Base-by-base conservation (phyloP, 805 yeast species). In the Saccharomyces eubayanus region DNA sequence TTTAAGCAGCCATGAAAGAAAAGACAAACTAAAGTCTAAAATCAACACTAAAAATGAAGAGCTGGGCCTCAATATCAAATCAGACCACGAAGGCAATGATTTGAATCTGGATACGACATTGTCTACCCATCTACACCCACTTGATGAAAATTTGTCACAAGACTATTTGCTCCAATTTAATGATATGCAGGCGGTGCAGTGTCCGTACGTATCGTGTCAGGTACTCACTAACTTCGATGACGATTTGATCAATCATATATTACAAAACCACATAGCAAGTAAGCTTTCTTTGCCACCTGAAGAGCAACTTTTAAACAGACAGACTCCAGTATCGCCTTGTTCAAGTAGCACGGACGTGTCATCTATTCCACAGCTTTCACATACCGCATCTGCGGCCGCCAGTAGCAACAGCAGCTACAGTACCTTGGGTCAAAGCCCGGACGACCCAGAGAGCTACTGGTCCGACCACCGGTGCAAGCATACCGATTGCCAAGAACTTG, bases 1-100 rank as follows among this genome's bases (percentile, higher is more conserved):
- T 65, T 80, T 78, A 63, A 77, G 74, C 49, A 79, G 85, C 1
- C 88, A 83, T 64, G 76, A 76, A 20, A 70, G 69, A 41, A 55
- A 51, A 28, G 52, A 36, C 43, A 54, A 9, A 50, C 48, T 36
- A 27, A 51, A 29, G 49, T 36, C 28, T 10, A 46, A 24, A 51
- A 48, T 24, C 40, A 12, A 28, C 29, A 11, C 14, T 36, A 51
- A 6, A n/a, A 28, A 27, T 31, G 49, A 28, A 46, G 45, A 46
- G 30, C 16, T 12, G 21, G 2, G 2, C 8, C 4, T 12, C 5
- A 16, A 9, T 16, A 16, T 16, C 4, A 52, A 8, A n/a, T 20
- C 43, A 31, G 16, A 28, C 5, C 45, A 16, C 46, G 28, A 16
- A 6, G 27, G 11, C 16, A 24, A 12, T 9, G n/a, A 45, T 2